Evolutionary conservation across 805 yeast species (phyloP).

Genomic region (Candida germanica): DNA sequence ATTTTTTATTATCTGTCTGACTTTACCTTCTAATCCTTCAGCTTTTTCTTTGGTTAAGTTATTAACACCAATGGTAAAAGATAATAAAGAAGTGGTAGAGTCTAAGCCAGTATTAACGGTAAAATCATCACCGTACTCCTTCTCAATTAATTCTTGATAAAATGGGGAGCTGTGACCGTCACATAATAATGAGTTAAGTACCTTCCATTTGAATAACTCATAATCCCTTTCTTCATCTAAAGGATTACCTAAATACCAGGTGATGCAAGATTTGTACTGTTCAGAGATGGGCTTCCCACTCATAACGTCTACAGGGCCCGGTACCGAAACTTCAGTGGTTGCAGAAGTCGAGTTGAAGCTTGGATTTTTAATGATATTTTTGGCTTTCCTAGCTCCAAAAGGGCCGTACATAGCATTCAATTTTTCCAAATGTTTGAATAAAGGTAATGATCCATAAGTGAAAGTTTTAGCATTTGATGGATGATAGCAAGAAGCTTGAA

Average conservation of each 20-base stretch:
- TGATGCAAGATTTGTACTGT: slow-evolving; percentile 77
- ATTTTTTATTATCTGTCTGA: slow-evolving; percentile 46
- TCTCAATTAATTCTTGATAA: slow-evolving; percentile 81
- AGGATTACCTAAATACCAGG: slow-evolving; percentile 85
- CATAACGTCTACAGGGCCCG: slow-evolving; percentile 74
- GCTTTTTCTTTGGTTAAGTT: slow-evolving; percentile 54
- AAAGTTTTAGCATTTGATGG: slow-evolving; percentile 86
- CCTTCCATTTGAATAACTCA: slow-evolving; percentile 67
- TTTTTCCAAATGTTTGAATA: slow-evolving; percentile 56
- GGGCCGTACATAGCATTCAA: slow-evolving; percentile 48
- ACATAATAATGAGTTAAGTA: slow-evolving; percentile 66
- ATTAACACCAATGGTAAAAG: slow-evolving; percentile 83
- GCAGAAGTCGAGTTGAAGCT: slow-evolving; percentile 1
- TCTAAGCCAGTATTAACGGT: slow-evolving; percentile 87
- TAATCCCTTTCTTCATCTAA: slow-evolving; percentile 49
- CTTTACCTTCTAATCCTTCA: slow-evolving; percentile 47
- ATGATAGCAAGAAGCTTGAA: slow-evolving; percentile 75
- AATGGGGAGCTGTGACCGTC: slow-evolving; percentile 94
- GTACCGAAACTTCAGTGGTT: slow-evolving; percentile 28
- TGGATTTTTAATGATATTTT: slow-evolving; percentile 43
- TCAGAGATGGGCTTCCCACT: slow-evolving; percentile 55
- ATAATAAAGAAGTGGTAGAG: slow-evolving; percentile 67
- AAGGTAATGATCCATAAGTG: slow-evolving; percentile 79
- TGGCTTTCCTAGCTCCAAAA: slow-evolving; percentile 50
- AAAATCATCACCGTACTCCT: slow-evolving; percentile 81